A percentile compares a stretch with the other conserved stretches of the same genome.
These are phyloP conservation scores for Dunaliella primolecta DNA, from an alignment of 139 green algal genomes.

Conservation along the genomic window DNA sequence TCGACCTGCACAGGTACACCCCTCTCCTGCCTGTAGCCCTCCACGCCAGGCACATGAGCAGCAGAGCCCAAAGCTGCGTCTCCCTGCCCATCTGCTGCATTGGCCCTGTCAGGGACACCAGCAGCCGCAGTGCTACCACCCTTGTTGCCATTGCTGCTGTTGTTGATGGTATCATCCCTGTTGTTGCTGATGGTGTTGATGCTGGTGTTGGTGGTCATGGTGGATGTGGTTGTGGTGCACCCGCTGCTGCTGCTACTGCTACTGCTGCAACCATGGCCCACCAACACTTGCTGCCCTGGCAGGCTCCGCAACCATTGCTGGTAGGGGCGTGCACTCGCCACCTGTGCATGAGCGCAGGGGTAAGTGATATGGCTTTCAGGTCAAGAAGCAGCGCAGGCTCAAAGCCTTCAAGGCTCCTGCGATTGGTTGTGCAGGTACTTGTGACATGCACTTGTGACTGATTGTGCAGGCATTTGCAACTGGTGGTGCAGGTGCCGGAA, in stretches of 20 bases:
- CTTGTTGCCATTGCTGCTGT: neutral
- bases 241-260: neutral
- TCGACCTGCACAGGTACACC: too few species aligned
- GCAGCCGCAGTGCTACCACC: neutral
- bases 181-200: neutral
- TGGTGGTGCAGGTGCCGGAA: too few species aligned
- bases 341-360: too few species aligned
- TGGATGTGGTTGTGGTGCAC: too few species aligned
- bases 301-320: neutral
- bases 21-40: too few species aligned
- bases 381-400: too few species aligned
- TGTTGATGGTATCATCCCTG: neutral
- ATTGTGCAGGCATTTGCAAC: too few species aligned
- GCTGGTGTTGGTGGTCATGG: neutral
- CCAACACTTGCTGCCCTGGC: slow-evolving; percentile 3
- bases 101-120: neutral
- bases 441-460: too few species aligned
- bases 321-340: neutral
- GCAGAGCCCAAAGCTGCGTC: neutral
- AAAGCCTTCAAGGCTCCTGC: too few species aligned
- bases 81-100: neutral
- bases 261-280: neutral
- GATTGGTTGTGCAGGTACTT: too few species aligned
- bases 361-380: too few species aligned
- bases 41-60: too few species aligned